Percentiles rank a stretch among this genome's conserved stretches.
Conservation (phyloP, 495 filamentous ascomycete species). For the Emericellopsis terricola region DNA sequence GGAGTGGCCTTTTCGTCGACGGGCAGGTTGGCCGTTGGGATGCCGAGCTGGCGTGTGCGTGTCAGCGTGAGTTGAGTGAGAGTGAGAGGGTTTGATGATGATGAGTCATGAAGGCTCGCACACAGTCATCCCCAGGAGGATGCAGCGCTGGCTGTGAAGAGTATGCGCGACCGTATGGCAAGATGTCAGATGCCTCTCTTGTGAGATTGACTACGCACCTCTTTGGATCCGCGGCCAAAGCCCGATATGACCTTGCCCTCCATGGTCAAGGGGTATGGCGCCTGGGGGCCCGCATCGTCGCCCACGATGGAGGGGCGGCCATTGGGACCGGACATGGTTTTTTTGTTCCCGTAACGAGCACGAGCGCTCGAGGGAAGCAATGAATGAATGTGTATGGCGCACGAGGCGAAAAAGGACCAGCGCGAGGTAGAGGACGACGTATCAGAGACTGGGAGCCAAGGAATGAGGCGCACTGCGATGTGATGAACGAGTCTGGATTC, state of each 20-base stretch:
- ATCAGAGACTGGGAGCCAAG: too few relatives aligned
- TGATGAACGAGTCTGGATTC: too few relatives aligned
- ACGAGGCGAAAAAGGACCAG: too few relatives aligned
- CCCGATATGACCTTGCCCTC: conserved; percentile 76
- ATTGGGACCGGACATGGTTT: conserved; percentile 5
- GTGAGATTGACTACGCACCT: conserved; percentile 29
- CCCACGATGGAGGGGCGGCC: conserved; percentile 49
- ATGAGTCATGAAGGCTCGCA: too few relatives aligned
- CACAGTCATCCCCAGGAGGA: too few relatives aligned
- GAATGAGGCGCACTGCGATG: too few relatives aligned
- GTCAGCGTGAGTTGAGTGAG: background rate
- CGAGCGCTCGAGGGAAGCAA: too few relatives aligned
- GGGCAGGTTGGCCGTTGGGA: conserved; percentile 94
- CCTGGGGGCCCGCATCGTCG: conserved; percentile 44
- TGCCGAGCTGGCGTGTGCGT: conserved; percentile 56
- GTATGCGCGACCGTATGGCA: background rate
- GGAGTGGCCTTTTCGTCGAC: conserved; percentile 47
- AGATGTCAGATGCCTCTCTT: background rate
- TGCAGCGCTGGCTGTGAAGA: background rate
- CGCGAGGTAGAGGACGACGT: too few relatives aligned
- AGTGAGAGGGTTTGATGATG: conserved; percentile 4
- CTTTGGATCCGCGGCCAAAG: conserved; percentile 84
- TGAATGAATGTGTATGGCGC: too few relatives aligned
- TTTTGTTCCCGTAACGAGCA: too few relatives aligned
- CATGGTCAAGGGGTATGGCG: conserved; percentile 68